Evolutionary conservation across 2,329 filamentous ascomycete genomes (phyloP), one percentile per base, ranked within the genome.

Genomic region (Alternaria brassicicola): DNA sequence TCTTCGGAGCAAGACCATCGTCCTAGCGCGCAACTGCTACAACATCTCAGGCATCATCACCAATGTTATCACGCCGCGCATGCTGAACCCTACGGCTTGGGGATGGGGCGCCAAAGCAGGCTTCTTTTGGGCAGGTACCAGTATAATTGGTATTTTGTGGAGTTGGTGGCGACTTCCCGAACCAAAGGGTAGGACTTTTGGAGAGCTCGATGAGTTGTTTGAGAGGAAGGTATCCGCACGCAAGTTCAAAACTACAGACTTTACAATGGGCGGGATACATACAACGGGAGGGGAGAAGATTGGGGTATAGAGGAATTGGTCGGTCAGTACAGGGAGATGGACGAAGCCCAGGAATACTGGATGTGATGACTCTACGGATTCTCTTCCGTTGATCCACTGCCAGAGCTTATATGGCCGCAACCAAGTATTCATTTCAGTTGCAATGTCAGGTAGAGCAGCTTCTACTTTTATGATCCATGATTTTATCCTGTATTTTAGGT

Each of bases 1-100:
- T 2, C 82, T 96, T 25, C 89, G 93, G 71, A 91, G 93, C 78
- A 96, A 96, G 81, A 96, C 92, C 0, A 89, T 96, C 28, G 92
- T 93, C 0, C 83, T 96, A 2, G 91, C 89, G 1, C 88, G 92
- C 46, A 89, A 90, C 62, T 80, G 91, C n/a, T 82, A 79, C 80
- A 92, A 93, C 67, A 80, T 95, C 41, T 89, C 91, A 79, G 92
- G 93, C 66, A 80, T 95, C 43, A 88, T 92, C 28, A 88, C 86
- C 52, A 94, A 96, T 63, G 78, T 95, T 65, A 90, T 96, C 43
- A 95, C 91, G 0, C 92, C 92, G 0, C 42, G 57, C 2, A 66
- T 69, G 65, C 25, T 71, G 1, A 65, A 64, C 2, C 62, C 63
- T 0, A 65, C 82, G 0, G 89, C 87, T 0, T 96, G 92, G 92